Base-by-base conservation (phyloP, 2,329 filamentous ascomycete genomes). In the Xylaria multiplex region DNA sequence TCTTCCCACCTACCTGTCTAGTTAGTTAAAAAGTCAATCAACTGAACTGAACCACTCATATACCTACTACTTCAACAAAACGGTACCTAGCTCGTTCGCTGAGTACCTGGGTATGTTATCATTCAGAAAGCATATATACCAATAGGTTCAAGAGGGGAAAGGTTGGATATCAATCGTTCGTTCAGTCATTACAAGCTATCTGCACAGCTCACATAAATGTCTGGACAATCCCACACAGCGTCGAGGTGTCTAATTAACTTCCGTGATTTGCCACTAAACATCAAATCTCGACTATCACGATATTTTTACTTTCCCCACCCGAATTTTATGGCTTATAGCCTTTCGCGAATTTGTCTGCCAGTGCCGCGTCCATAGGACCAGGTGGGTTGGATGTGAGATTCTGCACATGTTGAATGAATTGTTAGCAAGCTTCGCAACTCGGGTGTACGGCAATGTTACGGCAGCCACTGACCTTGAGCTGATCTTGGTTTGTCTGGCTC, bases 381-480 rank as follows among this genome's bases (percentile, higher is more conserved):
- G 84, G 85, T 13, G 91, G 91, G 84, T 93, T 93, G 5, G 87
- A 90, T 11, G 79, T 71, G 43, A 91, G 81, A 62, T 80, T 81
- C 83, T 87, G 67, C 43, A 45, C 2, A 24, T 74, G 24, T 72
- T 55, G 13, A 37, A n/a, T 56, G 14, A 57, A 52, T 11, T 2
- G 19, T 32, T 22, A 19, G 11, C 22, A 1, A 11, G 42, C 5
- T 14, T 48, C 11, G 3, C 6, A 7, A 32, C 6, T 22, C 1
- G 11, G 14, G 7, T 22, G 9, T 46, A 3, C n/a, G 6, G 6
- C 22, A 6, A 19, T 22, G 8, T 46, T 11, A 19, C 2, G n/a
- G n/a, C n/a, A 27, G 14, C 22, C 9, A 68, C 80, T 62, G 75
- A 86, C 86, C 69, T 86, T 78, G 2, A 87, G 75, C 69, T 86